Base-by-base conservation (phyloP, 2,329 filamentous ascomycete genomes). In the Alternaria conjuncta region DNA sequence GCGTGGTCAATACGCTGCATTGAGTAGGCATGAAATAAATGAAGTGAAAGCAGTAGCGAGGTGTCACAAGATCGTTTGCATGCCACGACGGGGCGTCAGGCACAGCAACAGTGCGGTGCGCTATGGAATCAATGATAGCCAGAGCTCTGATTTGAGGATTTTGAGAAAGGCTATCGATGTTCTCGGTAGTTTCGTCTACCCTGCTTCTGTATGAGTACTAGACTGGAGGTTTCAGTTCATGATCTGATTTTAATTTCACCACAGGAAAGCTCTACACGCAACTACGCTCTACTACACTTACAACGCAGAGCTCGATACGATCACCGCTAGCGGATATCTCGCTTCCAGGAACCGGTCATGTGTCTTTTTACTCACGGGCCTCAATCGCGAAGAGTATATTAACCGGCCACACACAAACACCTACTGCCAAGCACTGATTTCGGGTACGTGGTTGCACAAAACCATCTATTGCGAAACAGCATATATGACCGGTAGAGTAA, bases 381-480 rank as follows among this genome's bases (percentile, higher is more conserved):
- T 64, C 32, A 25, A 51, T 57, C 50, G 58, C 63, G 54, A 54
- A 55, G 21, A 47, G 32, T 66, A 68, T 64, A 70, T 68, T 68
- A 70, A 57, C 60, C 64, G 62, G 55, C 44, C 50, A 47, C 60
- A 65, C 54, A 20, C 50, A 65, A 28, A 65, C 28, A 54, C 25
- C 53, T 60, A 57, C 25, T 28, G 55, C 64, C 61, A 68, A 61
- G 61, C 45, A 50, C 46, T 49, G 51, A 60, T 53, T 45, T 28
- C 49, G 28, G 23, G 21, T 43, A 55, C 54, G 63, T 67, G 49
- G 61, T 65, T 68, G 64, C 63, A 58, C 53, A 30, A 46, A 54
- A 32, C 57, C 54, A 58, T 65, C 55, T 53, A 65, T 63, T 64
- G 51, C 66, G 60, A 68, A 67, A 68, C 61, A 55, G 26, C 21